Percentiles rank a stretch among this genome's conserved stretches.
phyloP scores from a whole-genome alignment of 306 rosid genomes.

The Datisca glomerata region DNA sequence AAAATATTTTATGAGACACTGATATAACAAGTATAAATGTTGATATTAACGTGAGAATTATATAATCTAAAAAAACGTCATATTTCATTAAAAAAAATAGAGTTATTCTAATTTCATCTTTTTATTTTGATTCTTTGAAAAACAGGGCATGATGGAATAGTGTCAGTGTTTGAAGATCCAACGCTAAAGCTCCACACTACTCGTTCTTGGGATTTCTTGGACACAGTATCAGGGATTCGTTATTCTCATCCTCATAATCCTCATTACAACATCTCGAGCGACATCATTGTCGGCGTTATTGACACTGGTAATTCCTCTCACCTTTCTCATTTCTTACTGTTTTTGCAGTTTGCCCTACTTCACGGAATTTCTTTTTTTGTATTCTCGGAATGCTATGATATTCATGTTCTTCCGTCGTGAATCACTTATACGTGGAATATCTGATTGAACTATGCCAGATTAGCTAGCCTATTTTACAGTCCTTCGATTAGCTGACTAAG shows the following conservation, averaged over 20 bases:
- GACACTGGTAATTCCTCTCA: conserved; percentile 50
- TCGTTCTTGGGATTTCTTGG: conserved; percentile 89
- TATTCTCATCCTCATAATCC: background rate
- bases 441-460: too few species aligned
- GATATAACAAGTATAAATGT: too few species aligned
- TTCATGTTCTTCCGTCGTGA: too few species aligned
- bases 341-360: background rate
- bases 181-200: conserved; percentile 65
- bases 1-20: too few species aligned
- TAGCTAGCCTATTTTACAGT: too few species aligned
- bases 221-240: conserved; percentile 29
- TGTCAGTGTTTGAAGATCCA: conserved; percentile 68
- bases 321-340: background rate
- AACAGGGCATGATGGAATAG: conserved; percentile 45
- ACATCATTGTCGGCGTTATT: conserved; percentile 55
- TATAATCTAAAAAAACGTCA: too few species aligned
- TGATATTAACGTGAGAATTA: too few species aligned
- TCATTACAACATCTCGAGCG: conserved; percentile 20
- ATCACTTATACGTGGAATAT: too few species aligned
- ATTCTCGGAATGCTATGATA: background rate
- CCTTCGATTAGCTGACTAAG: too few species aligned
- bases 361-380: background rate
- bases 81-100: too few species aligned
- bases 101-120: too few species aligned
- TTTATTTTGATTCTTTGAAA: conserved; percentile 1